Percentiles rank a stretch among this genome's conserved stretches.
Evolutionary conservation across 306 rosid species (phyloP).

Genomic region (Pueraria montana): DNA sequence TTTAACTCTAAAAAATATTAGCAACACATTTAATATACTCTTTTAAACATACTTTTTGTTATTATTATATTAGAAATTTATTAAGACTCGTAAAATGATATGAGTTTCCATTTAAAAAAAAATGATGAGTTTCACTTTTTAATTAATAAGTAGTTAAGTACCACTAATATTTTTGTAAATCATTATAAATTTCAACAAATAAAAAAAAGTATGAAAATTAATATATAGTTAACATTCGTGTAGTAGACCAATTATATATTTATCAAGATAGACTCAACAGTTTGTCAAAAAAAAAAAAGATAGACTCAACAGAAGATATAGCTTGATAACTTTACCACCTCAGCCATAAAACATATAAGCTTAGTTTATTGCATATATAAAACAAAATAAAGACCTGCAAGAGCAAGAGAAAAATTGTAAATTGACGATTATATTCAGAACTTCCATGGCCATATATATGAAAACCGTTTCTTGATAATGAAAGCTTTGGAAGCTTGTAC

Average conservation of each 20-base stretch:
- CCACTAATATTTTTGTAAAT: neutral
- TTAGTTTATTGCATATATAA: neutral
- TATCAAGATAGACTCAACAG: neutral
- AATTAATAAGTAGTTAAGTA: neutral
- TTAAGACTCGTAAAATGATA: neutral
- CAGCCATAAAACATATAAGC: neutral
- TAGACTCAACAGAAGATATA: neutral
- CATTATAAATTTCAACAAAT: neutral
- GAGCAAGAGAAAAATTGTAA: neutral
- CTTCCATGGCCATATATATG: neutral
- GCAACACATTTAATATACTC: neutral
- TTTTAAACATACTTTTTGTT: no score
- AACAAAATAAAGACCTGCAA: slow-evolving; percentile 17
- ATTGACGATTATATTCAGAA: neutral
- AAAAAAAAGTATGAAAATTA: neutral
- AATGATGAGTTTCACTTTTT: neutral
- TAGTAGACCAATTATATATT: neutral
- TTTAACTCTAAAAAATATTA: neutral
- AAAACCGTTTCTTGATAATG: neutral
- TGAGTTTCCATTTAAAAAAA: no score
- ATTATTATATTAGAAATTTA: neutral
- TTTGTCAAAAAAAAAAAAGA: no score
- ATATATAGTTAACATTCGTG: no score
- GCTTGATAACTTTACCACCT: neutral
- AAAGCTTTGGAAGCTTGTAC: slow-evolving; percentile 37